Base-by-base conservation (phyloP, 1,284 basidiomycete genomes). In the Ceratobasidium sp. region DNA sequence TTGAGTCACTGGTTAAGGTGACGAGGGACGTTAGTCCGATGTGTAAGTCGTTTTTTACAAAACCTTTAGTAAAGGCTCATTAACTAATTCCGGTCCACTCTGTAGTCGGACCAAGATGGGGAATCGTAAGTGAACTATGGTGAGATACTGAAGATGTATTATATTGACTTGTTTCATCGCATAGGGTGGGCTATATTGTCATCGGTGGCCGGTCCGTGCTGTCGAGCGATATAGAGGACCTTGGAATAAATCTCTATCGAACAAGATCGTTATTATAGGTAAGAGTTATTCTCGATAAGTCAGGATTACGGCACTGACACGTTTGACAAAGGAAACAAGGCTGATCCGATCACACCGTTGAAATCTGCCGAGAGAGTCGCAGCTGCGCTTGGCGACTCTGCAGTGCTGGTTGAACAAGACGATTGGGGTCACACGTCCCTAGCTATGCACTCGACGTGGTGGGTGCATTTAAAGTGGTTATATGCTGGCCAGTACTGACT, bases 301-400 rank as follows among this genome's bases (percentile, higher is more conserved):
- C 33, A 33, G 33, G 33, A 33, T 33, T 33, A 33, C 33, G 4
- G 4, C 33, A 1, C 33, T 33, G 33, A 33, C 33, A 33, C 4
- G 4, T 1, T 33, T 33, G 33, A 26, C 62, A n/a, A 52, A 69
- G 67, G 70, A 38, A 78, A 78, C 40, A 33, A 68, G 26, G 56
- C 48, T 10, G 77, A 78, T 33, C 77, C 77, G 5, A 66, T 78
- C 13, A 78, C 77, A 2, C 77, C 77, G 12, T 57, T 56, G 4
- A 7, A 10, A 12, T 56, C 50, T 3, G 77, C 77, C 33, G 48
- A 75, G 54, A 50, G 52, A 0, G 68, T 71, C 12, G 57, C 68
- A 20, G 42, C 64, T 57, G 40, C 59, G 12, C n/a, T 62, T 23
- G 48, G 77, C 38, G 52, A 78, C 40, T 50, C 54, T n/a, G 67